Evolutionary conservation across 164 flowering plant genomes (phyloP).

Genomic region (Cinnamomum chago): DNA sequence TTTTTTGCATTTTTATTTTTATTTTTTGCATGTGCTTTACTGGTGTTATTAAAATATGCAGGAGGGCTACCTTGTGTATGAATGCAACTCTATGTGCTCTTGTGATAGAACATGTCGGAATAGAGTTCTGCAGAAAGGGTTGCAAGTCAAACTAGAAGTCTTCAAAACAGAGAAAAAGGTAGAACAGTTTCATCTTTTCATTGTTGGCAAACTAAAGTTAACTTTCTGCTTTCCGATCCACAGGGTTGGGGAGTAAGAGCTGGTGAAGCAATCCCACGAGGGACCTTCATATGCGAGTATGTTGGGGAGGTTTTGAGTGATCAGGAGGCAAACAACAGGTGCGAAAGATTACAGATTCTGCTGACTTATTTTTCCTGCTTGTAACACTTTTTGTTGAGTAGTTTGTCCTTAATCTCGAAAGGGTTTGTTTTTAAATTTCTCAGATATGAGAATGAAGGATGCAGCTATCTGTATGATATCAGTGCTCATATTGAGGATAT

Average conservation of each 20-base stretch:
- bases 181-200: conserved; percentile 1
- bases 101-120: conserved; percentile 74
- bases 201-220: background rate
- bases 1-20: background rate
- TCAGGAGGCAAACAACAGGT: conserved; percentile 57
- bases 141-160: conserved; percentile 73
- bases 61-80: conserved; percentile 91
- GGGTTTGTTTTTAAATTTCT: conserved; percentile 4
- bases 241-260: conserved; percentile 99
- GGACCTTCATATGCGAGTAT: conserved; percentile 86
- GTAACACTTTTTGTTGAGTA: background rate
- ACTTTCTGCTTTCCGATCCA: conserved; percentile 7
- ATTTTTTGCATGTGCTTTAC: background rate
- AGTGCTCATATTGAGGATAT: conserved; percentile 58
- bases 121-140: conserved; percentile 92
- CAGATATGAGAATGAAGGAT: conserved; percentile 61
- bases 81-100: conserved; percentile 76
- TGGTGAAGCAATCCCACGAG: conserved; percentile 66
- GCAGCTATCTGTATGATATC: conserved; percentile 58
- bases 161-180: conserved; percentile 86
- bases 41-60: conserved; percentile 27
- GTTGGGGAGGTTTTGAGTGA: conserved; percentile 74
- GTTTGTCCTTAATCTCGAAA: conserved; percentile 1
- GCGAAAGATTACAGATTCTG: conserved; percentile 41
- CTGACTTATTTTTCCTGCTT: background rate